phyloP scores from a whole-genome alignment of 768 basidiomycete species.

The Cubamyces sp. region DNA sequence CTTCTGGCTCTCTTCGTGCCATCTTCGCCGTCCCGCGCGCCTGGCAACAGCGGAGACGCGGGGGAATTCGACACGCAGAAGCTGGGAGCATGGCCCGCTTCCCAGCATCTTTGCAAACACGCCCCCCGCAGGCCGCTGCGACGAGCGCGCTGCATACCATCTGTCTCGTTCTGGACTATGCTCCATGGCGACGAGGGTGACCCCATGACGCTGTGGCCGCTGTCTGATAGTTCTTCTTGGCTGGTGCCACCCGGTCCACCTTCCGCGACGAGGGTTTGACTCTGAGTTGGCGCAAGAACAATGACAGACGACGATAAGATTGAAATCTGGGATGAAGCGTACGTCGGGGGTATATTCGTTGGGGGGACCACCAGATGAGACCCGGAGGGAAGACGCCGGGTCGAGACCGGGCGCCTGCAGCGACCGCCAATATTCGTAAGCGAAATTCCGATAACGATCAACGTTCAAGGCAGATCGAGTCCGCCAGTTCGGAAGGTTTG shows the following conservation, averaged over 20 bases:
- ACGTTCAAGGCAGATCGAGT: slow-evolving; percentile 1
- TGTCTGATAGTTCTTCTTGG: background rate
- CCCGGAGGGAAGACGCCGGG: too few species aligned
- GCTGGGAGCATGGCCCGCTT: background rate
- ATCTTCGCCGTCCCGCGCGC: background rate
- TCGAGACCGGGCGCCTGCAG: too few species aligned
- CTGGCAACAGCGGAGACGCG: background rate
- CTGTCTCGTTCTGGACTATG: slow-evolving; percentile 2
- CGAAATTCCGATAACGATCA: background rate
- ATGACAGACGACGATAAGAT: too few species aligned
- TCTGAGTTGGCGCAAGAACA: too few species aligned
- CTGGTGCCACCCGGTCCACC: background rate
- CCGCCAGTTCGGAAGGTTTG: slow-evolving; percentile 11
- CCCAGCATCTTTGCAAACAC: slow-evolving; percentile 16
- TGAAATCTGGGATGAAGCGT: too few species aligned
- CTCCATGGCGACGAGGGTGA: slow-evolving; percentile 22
- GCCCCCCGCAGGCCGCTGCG: background rate
- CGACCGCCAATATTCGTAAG: too few species aligned
- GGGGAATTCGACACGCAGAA: background rate
- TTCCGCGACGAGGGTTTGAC: too few species aligned
- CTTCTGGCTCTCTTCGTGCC: slow-evolving; percentile 2
- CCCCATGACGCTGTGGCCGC: background rate
- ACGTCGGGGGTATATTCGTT: background rate
- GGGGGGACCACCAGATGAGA: too few species aligned
- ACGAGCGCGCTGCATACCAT: background rate